Evolutionary conservation across 75 land plant species (phyloP).

Genomic region (Cunninghamia lanceolata): DNA sequence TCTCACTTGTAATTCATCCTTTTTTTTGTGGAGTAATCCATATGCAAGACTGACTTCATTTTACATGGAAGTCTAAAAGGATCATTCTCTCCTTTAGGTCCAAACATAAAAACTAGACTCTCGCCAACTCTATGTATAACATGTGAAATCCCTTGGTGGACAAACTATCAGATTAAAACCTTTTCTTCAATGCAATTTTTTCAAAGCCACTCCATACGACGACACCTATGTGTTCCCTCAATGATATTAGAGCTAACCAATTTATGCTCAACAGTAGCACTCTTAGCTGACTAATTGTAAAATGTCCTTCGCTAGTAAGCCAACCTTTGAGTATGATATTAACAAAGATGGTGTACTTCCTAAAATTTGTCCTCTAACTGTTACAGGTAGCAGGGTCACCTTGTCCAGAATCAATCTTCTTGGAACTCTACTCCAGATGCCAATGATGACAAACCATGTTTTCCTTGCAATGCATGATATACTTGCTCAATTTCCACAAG

Average conservation of each 20-base stretch:
- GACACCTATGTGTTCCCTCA: not conserved
- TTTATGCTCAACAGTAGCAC: not conserved
- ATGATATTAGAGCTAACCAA: too few species aligned
- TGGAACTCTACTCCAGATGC: too few species aligned
- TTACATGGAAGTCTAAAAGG: not conserved
- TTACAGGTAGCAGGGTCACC: too few species aligned
- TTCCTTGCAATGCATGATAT: too few species aligned
- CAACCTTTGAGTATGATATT: slow-evolving; percentile 10
- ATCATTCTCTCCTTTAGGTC: not conserved
- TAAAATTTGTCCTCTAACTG: too few species aligned
- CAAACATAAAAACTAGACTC: not conserved
- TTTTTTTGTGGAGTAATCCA: not conserved
- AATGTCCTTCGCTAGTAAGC: not conserved
- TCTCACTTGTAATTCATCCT: not conserved
- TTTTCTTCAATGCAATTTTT: not conserved
- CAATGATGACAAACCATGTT: too few species aligned
- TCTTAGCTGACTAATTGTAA: not conserved
- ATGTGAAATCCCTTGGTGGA: not conserved
- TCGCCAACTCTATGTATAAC: not conserved
- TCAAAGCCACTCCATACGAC: not conserved
- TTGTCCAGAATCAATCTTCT: too few species aligned
- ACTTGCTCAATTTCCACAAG: too few species aligned
- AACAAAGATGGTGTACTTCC: too few species aligned
- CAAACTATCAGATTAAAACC: not conserved
- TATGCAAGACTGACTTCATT: not conserved